These are phyloP conservation scores for Zygoascus bituminiphila DNA, from an alignment of 805 yeast genomes.

Conservation along the genomic window DNA sequence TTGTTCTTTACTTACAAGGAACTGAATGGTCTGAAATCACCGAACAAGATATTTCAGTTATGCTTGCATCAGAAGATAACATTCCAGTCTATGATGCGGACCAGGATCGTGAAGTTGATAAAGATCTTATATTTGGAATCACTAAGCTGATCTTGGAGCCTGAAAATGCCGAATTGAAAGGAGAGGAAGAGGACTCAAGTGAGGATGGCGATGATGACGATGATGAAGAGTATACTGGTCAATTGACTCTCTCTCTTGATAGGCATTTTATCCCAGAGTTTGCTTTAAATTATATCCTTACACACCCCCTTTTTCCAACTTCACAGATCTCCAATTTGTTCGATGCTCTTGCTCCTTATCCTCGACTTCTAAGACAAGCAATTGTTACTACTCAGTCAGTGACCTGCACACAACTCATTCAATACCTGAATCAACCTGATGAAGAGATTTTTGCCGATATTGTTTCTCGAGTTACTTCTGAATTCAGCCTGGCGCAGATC, in stretches of 20 bases:
- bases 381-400: constrained; percentile 69
- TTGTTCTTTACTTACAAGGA: constrained; percentile 17
- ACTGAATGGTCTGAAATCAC: constrained; percentile 18
- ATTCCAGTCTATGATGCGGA: constrained; percentile 16
- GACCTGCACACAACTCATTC: constrained; percentile 52
- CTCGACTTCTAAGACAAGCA: constrained; percentile 71
- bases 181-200: not conserved
- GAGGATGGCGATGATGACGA: not conserved
- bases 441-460: constrained; percentile 62
- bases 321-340: constrained; percentile 49
- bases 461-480: constrained; percentile 56
- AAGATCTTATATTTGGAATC: constrained; percentile 16
- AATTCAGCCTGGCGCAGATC: constrained; percentile 44
- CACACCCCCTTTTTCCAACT: constrained; percentile 81
- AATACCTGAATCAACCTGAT: constrained; percentile 48
- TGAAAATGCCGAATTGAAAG: not conserved
- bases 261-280: constrained; percentile 38
- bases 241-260: constrained; percentile 2
- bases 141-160: not conserved
- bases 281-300: constrained; percentile 62
- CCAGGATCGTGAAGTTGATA: constrained; percentile 19
- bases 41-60: not conserved
- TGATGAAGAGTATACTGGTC: not conserved
- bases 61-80: constrained; percentile 5
- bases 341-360: constrained; percentile 41